Percentiles rank a stretch among this genome's conserved stretches.
phyloP scores from a whole-genome alignment of 2,329 filamentous ascomycete genomes.

The Penicillium sp. region DNA sequence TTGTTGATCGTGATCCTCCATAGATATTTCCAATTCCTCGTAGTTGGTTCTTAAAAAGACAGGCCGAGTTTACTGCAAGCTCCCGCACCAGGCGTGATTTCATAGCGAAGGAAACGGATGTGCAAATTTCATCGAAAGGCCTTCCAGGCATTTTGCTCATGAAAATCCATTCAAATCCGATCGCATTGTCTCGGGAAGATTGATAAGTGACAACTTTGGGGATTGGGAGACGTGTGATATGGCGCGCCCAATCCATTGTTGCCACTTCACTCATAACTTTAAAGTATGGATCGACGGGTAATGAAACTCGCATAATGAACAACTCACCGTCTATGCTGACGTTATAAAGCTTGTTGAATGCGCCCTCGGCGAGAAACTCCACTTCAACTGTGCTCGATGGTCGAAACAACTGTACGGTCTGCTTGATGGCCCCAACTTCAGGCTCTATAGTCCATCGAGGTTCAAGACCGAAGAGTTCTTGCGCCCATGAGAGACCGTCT shows the following conservation, averaged over 20 bases:
- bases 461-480: no score
- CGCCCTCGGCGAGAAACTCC: neutral
- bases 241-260: constrained; percentile 14
- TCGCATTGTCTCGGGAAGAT: constrained; percentile 10
- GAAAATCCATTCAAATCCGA: constrained; percentile 22
- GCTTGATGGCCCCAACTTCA: neutral
- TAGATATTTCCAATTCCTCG: constrained; percentile 5
- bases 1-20: neutral
- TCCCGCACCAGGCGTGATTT: constrained; percentile 6
- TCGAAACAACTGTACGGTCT: neutral
- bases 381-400: neutral
- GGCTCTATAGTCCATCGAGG: neutral
- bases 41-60: constrained; percentile 6
- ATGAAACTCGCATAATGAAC: constrained; percentile 11
- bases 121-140: no score
- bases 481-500: no score
- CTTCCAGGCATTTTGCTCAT: constrained; percentile 14
- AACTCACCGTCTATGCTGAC: neutral
- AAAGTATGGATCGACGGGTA: constrained; percentile 12
- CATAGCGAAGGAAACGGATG: no score
- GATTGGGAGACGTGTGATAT: constrained; percentile 10
- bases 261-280: constrained; percentile 17
- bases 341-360: neutral
- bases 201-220: constrained; percentile 15
- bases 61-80: constrained; percentile 5